A percentile compares a stretch with the other conserved stretches of the same genome.
These are phyloP conservation scores for Sicyos edulis DNA, from an alignment of 306 rosid species.

Conservation along the genomic window DNA sequence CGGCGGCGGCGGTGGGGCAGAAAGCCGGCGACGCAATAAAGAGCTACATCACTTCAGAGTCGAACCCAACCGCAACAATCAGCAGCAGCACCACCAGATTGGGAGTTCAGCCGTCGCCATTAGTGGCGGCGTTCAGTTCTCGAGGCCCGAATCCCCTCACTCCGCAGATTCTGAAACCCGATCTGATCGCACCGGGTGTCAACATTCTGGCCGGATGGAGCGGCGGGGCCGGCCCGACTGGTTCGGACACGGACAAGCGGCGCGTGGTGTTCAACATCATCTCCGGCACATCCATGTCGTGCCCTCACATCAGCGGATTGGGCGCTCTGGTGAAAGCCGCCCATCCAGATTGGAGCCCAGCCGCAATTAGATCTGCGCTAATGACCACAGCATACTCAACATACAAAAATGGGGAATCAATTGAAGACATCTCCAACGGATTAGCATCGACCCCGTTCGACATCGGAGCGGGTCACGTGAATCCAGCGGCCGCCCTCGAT, in stretches of 20 bases:
- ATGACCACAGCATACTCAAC: slow-evolving; percentile 79
- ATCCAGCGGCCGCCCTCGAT: slow-evolving; percentile 75
- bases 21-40: slow-evolving; percentile 45
- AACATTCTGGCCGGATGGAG: slow-evolving; percentile 91
- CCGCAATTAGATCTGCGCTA: slow-evolving; percentile 79
- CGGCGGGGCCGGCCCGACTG: slow-evolving; percentile 58
- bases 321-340: slow-evolving; percentile 69
- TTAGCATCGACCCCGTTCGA: slow-evolving; percentile 68
- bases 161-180: slow-evolving; percentile 76
- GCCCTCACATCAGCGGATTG: slow-evolving; percentile 87
- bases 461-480: slow-evolving; percentile 80
- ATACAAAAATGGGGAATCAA: slow-evolving; percentile 48
- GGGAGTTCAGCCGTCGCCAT: slow-evolving; percentile 76
- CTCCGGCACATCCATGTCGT: slow-evolving; percentile 96
- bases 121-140: slow-evolving; percentile 82
- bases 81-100: slow-evolving; percentile 42
- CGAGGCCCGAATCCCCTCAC: slow-evolving; percentile 80
- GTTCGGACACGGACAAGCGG: slow-evolving; percentile 40
- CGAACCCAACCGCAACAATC: slow-evolving; percentile 53
- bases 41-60: slow-evolving; percentile 39
- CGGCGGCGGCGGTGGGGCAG: slow-evolving; percentile 59
- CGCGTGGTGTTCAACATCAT: slow-evolving; percentile 64
- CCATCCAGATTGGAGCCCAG: slow-evolving; percentile 87
- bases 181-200: slow-evolving; percentile 92
- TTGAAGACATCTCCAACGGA: slow-evolving; percentile 58